These are phyloP conservation scores for Syncephalastrum contaminatum DNA, from an alignment of 371 early-diverging fungal species.

Conservation along the genomic window DNA sequence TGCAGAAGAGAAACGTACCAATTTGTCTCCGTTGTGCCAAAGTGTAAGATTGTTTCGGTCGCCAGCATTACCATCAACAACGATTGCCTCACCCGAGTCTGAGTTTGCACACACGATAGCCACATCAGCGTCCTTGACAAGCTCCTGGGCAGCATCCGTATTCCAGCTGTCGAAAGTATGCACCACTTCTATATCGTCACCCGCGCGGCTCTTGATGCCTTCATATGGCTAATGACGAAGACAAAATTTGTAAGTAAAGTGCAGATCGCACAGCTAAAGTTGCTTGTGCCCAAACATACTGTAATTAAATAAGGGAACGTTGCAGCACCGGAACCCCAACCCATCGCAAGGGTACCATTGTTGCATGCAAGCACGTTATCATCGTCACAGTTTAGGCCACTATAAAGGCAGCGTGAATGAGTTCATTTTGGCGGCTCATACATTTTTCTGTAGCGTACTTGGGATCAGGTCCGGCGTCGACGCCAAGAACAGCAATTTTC, in stretches of 20 bases:
- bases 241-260: not conserved
- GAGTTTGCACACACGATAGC: conserved; percentile 60
- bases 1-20: conserved; percentile 24
- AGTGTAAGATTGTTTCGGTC: conserved; percentile 57
- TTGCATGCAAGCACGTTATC: conserved; percentile 21
- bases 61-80: conserved; percentile 38
- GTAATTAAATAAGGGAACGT: conserved; percentile 54
- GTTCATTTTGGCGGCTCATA: not conserved
- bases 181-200: conserved; percentile 23
- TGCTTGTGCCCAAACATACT: conserved; percentile 13
- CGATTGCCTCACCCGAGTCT: conserved; percentile 55
- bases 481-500: conserved; percentile 47
- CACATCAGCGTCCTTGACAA: conserved; percentile 45
- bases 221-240: conserved; percentile 22
- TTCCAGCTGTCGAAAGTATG: conserved; percentile 22
- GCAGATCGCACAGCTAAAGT: not conserved
- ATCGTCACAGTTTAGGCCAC: conserved; percentile 16
- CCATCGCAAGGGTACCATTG: conserved; percentile 53
- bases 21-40: conserved; percentile 56
- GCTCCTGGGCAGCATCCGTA: conserved; percentile 21
- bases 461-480: conserved; percentile 32
- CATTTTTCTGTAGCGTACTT: conserved; percentile 13
- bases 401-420: conserved; percentile 1
- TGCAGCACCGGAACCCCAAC: conserved; percentile 65
- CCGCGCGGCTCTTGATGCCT: conserved; percentile 43